Base-by-base conservation (phyloP, 805 yeast genomes). In the Metschnikowia henanensis region DNA sequence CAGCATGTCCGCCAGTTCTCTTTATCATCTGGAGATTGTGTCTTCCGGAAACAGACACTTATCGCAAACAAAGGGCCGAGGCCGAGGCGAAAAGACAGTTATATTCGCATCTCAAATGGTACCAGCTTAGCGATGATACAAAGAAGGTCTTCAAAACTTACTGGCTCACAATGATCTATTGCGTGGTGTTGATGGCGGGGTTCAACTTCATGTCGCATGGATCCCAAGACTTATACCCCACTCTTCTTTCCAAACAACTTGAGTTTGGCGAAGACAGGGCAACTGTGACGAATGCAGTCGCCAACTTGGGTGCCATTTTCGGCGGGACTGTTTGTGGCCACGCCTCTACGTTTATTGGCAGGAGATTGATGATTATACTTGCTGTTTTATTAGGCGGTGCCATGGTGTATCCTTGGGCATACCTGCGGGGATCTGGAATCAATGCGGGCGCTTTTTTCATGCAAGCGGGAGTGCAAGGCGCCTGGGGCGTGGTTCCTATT, bases 401-500 rank as follows among this genome's bases (percentile, higher is more conserved):
- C 25, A 60, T 68, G 64, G 61, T 68, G 35, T 69, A 69, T 45
- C 73, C 74, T 1, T 53, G 57, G 56, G 57, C 56, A 2, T 53
- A 45, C 34, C 26, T 39, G 20, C 38, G 38, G 15, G 53, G 60
- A 20, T 52, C 61, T 12, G 72, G 72, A 15, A 75, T 80, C 21
- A 70, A 77, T 49, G 84, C 81, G 25, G 81, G 83, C 2, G 80
- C 67, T 4, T 83, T 83, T 62, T 81, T 81, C 66, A 57, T 82
- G 57, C 86, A 82, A 58, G 74, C 77, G 54, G 76, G 78, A 42
- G 84, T 83, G 5, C 83, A 81, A 68, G 90, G 89, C 29, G 81
- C 81, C 5, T 84, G 87, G 85, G 89, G 90, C 50, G 78, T 84
- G 35, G 70, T 80, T 12, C 87, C 90, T 16, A 74, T 81, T 34